Evolutionary conservation across 306 rosid genomes (phyloP).

Genomic region (Vigna trinervia): DNA sequence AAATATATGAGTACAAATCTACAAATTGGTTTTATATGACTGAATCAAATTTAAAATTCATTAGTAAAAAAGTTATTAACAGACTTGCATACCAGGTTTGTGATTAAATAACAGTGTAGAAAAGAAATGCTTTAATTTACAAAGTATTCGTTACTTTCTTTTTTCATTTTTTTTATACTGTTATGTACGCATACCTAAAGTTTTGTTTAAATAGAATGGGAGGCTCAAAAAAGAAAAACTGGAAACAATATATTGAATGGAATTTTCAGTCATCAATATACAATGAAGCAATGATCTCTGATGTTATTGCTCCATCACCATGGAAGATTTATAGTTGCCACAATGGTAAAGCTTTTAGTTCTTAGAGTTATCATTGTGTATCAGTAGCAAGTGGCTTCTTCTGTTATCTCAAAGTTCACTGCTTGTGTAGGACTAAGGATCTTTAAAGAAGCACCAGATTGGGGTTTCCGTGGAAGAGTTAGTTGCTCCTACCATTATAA

Average conservation of each 20-base stretch:
- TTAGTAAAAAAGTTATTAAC: too few species aligned
- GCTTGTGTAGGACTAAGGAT: conserved; percentile 70
- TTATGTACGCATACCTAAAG: not conserved
- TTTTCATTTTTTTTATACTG: not conserved
- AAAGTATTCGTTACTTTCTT: not conserved
- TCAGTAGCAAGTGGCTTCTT: not conserved
- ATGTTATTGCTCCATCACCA: conserved; percentile 78
- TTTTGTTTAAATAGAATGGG: conserved; percentile 57
- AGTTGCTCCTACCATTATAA: conserved; percentile 5
- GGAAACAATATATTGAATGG: not conserved
- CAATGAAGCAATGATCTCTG: conserved; percentile 73
- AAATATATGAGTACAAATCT: too few species aligned
- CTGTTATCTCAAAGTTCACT: not conserved
- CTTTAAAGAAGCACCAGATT: conserved; percentile 76
- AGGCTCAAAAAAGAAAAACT: conserved; percentile 52
- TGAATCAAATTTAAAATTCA: too few species aligned
- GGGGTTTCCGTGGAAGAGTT: conserved; percentile 59
- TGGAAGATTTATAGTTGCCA: conserved; percentile 90
- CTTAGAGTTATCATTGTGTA: not conserved
- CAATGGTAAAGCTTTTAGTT: conserved; percentile 65
- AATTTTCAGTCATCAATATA: conserved; percentile 52
- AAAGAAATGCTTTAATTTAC: too few species aligned
- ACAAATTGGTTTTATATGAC: too few species aligned
- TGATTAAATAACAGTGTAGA: too few species aligned
- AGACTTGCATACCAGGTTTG: too few species aligned